phyloP scores from a whole-genome alignment of 345 rosid species.

The Salix caprea region DNA sequence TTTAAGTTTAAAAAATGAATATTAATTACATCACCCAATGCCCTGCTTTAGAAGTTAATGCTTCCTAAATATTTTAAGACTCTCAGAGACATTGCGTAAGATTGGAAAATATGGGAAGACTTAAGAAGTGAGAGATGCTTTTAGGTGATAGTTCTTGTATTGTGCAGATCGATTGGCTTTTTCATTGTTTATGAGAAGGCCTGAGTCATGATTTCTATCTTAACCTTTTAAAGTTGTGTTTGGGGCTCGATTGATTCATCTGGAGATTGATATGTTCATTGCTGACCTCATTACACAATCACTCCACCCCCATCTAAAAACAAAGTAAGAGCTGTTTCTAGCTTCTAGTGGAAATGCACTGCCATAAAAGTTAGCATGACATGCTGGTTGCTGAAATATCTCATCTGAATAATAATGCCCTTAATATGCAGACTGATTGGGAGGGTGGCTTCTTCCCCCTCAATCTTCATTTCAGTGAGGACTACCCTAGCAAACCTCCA shows the following conservation, averaged over 20 bases:
- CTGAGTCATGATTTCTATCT: not conserved
- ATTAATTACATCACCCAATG: not conserved
- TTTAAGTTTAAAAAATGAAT: not conserved
- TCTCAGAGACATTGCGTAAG: not conserved
- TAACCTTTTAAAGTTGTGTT: not conserved
- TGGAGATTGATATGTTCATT: not conserved
- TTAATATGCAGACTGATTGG: constrained; percentile 1
- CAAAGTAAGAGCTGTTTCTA: not conserved
- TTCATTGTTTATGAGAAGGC: not conserved
- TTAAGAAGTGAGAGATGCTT: not conserved
- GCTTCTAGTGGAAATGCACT: not conserved
- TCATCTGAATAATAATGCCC: not conserved
- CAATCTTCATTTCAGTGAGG: not conserved
- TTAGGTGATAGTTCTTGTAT: not conserved
- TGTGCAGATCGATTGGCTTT: not conserved
- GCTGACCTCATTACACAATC: not conserved
- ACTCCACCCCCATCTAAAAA: not conserved
- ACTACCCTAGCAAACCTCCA: constrained; percentile 7
- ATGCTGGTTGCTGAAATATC: not conserved
- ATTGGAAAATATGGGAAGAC: not conserved
- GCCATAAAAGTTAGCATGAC: not conserved
- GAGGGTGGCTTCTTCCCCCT: constrained; percentile 4
- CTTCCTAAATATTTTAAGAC: not conserved
- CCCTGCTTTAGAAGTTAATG: not conserved
- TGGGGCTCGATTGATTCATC: not conserved